Percentiles rank a stretch among this genome's conserved stretches.
These are phyloP conservation scores for Adansonia rubrostipa DNA, from an alignment of 441 rosid species.

Conservation along the genomic window DNA sequence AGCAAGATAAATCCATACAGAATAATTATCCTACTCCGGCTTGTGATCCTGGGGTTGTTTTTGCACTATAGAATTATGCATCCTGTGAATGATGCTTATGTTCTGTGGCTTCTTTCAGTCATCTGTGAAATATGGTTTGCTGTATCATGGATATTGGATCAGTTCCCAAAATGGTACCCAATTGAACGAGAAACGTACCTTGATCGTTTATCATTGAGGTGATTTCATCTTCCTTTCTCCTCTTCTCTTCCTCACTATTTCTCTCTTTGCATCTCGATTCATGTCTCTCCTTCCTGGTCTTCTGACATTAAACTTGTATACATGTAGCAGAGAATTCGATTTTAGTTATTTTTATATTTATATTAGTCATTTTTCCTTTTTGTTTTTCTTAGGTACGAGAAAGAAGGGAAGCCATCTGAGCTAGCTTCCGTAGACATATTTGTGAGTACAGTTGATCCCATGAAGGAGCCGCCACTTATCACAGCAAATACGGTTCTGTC, in stretches of 20 bases:
- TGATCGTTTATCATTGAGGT: constrained; percentile 89
- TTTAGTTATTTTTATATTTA: background rate
- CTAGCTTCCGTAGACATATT: constrained; percentile 74
- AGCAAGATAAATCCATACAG: constrained; percentile 95
- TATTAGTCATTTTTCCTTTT: background rate
- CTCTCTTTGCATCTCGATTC: background rate
- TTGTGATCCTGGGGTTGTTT: constrained; percentile 81
- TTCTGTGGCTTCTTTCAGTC: constrained; percentile 87
- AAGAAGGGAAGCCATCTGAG: constrained; percentile 82
- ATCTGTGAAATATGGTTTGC: constrained; percentile 99
- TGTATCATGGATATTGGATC: constrained; percentile 92
- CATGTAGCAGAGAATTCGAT: background rate
- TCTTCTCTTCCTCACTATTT: background rate
- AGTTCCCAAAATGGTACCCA: constrained; percentile 94
- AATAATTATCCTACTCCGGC: constrained; percentile 73
- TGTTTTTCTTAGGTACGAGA: constrained; percentile 65
- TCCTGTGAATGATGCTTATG: constrained; percentile 85
- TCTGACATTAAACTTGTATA: background rate
- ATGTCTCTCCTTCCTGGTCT: background rate
- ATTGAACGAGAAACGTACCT: constrained; percentile 88
- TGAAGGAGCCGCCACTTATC: constrained; percentile 95
- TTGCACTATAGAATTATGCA: constrained; percentile 88
- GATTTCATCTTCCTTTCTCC: background rate
- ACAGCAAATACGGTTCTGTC: constrained; percentile 98
- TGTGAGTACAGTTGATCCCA: constrained; percentile 96